Base-by-base conservation (phyloP, 2,329 filamentous ascomycete genomes). In the Botrytis hyacinthi region DNA sequence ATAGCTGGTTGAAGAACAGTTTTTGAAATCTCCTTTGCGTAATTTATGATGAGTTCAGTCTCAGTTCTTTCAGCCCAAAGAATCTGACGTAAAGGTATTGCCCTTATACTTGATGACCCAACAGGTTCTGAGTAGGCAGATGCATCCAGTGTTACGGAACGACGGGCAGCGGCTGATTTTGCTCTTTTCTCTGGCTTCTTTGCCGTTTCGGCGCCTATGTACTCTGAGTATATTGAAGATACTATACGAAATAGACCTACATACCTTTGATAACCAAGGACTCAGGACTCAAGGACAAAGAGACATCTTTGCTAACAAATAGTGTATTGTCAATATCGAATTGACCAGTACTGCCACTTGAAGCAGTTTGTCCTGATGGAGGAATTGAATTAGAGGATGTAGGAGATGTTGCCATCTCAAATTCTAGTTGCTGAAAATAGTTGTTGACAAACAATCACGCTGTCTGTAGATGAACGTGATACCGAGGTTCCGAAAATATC, bases 1-100 rank as follows among this genome's bases (percentile, higher is more conserved):
- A 83, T 65, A 77, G 75, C 2, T 81, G 73, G 51, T 54, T 63
- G 61, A 48, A 74, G n/a, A 40, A 37, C 18, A 22, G 51, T 51
- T 20, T 69, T 68, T 14, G 73, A 74, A 67, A 57, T 14, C 18
- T 51, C 61, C 48, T 73, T 73, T 54, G 70, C 73, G 46, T 74
- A 69, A 42, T 51, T 66, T 42, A 74, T 73, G 42, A 73, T 62
- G 40, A 74, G 70, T 35, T 69, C 51, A n/a, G 26, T 70, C 18
- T 72, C 69, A 40, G 61, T 61, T 37, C 63, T 32, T 22, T 72
- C 69, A 18, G 73, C 70, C 70, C 70, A 74, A n/a, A 74, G 73
- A 16, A 74, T 72, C 16, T 72, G 44, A 46, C 61, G 63, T 37
- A 71, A 70, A n/a, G 74, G 48, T n/a, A 68, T 75, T 22, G 66